These are phyloP conservation scores for Drechslera avenae DNA, from an alignment of 2,329 filamentous ascomycete species.

Conservation along the genomic window DNA sequence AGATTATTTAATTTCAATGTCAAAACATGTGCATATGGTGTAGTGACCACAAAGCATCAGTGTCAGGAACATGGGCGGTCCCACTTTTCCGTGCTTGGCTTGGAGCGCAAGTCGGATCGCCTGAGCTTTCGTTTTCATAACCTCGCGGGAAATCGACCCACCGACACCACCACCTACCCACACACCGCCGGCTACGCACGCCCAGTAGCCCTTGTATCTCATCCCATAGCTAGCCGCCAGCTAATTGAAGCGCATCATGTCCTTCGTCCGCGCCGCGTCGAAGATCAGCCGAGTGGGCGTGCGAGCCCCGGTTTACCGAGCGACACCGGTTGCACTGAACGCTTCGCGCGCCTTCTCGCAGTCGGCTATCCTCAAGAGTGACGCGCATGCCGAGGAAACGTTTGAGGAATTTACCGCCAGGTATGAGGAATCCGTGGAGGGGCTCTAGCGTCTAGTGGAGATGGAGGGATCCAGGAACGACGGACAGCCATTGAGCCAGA, in stretches of 20 bases:
- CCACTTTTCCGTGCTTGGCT: slow-evolving; percentile 31
- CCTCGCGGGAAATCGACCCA: slow-evolving; percentile 29
- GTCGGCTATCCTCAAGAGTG: slow-evolving; percentile 51
- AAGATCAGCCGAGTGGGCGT: slow-evolving; percentile 43
- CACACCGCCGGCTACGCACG: slow-evolving; percentile 28
- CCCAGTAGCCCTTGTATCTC: slow-evolving; percentile 23
- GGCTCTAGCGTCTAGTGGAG: slow-evolving; percentile 18
- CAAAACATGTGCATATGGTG: background rate
- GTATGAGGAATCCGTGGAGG: slow-evolving; percentile 60
- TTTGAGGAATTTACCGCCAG: slow-evolving; percentile 98
- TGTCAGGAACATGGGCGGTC: slow-evolving; percentile 15
- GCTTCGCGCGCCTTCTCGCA: slow-evolving; percentile 57
- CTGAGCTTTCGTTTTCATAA: slow-evolving; percentile 33
- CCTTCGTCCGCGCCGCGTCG: slow-evolving; percentile 46
- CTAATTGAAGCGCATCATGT: slow-evolving; percentile 44
- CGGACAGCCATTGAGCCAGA: slow-evolving; percentile 37
- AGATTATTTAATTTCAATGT: too few species aligned
- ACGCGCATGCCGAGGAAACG: slow-evolving; percentile 86
- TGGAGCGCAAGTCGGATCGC: slow-evolving; percentile 27
- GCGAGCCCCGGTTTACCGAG: slow-evolving; percentile 44
- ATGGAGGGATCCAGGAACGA: slow-evolving; percentile 20
- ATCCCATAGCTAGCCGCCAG: slow-evolving; percentile 26
- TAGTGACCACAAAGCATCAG: slow-evolving; percentile 11
- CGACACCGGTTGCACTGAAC: slow-evolving; percentile 40
- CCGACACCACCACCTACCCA: slow-evolving; percentile 33